Evolutionary conservation across 2,329 filamentous ascomycete species (phyloP).

Genomic region (Neofusicoccum kwambonambiense): DNA sequence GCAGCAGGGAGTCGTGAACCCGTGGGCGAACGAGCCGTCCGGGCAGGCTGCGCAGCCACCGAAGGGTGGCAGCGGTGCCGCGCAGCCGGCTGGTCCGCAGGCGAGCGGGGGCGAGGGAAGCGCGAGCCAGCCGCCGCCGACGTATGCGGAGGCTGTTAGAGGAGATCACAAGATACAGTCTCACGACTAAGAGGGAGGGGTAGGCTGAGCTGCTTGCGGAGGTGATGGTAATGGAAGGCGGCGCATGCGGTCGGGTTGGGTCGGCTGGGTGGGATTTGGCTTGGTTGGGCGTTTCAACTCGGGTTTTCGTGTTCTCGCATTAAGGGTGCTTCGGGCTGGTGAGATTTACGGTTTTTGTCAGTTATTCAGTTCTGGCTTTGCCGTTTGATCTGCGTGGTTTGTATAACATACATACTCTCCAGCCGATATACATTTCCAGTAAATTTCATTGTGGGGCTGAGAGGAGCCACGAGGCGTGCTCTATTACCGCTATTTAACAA

Average conservation of each 20-base stretch:
- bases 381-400: not conserved
- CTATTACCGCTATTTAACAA: too few species aligned
- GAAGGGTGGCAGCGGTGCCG: not conserved
- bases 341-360: not conserved
- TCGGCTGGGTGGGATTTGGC: not conserved
- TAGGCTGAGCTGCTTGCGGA: not conserved
- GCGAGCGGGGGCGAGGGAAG: conserved; percentile 21
- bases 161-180: conserved; percentile 87
- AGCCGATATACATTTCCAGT: too few species aligned
- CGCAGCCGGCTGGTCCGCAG: not conserved
- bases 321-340: not conserved
- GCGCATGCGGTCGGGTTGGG: not conserved
- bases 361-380: not conserved
- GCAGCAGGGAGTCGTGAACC: conserved; percentile 24
- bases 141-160: conserved; percentile 84
- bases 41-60: not conserved
- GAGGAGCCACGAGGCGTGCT: too few species aligned
- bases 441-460: too few species aligned
- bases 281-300: not conserved
- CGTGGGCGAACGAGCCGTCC: conserved; percentile 11
- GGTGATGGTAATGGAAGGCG: not conserved
- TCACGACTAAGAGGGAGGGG: not conserved
- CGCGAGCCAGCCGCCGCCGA: conserved; percentile 63
- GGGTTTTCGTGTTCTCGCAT: not conserved
- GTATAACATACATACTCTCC: not conserved